phyloP scores from a whole-genome alignment of 176 grass and related monocot genomes.

The Cenchrus purpureus region DNA sequence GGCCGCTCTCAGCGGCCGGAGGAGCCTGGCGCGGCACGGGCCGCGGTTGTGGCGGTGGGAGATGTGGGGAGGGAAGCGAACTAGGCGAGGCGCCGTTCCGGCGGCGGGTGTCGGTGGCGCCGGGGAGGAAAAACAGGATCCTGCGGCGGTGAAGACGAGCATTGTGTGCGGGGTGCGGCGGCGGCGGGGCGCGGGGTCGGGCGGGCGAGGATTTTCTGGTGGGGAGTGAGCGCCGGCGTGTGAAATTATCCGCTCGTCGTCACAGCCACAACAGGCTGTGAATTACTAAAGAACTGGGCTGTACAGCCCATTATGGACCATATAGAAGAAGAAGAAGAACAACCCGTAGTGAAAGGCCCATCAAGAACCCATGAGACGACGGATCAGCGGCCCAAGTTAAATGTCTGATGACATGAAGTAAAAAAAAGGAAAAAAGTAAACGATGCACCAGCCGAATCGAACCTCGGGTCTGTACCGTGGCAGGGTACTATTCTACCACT shows the following conservation, averaged over 20 bases:
- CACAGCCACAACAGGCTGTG: not conserved
- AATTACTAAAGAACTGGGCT: not conserved
- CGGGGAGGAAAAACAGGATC: not conserved
- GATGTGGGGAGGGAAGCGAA: not conserved
- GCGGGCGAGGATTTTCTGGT: not conserved
- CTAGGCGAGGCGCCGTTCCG: not conserved
- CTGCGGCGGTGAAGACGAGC: conserved; percentile 23
- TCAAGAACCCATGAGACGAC: too few species aligned
- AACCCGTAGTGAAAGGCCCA: too few species aligned
- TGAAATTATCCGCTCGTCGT: conserved; percentile 32
- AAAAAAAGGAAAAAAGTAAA: not conserved
- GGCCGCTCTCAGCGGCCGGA: not conserved
- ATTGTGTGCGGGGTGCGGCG: conserved; percentile 2
- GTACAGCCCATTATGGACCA: not conserved
- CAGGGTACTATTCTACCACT: conserved; percentile 87
- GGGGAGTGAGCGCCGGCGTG: not conserved
- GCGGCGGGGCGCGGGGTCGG: not conserved
- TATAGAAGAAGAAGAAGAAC: too few species aligned
- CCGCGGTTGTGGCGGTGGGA: not conserved
- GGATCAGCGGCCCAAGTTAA: not conserved
- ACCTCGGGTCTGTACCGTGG: conserved; percentile 75
- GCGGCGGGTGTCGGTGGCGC: not conserved
- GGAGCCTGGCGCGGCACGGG: not conserved
- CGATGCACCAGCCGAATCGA: conserved; percentile 56
- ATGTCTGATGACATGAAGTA: too few species aligned